Evolutionary conservation across 2,329 filamentous ascomycete genomes (phyloP).

Genomic region (Botrytis squamosa): DNA sequence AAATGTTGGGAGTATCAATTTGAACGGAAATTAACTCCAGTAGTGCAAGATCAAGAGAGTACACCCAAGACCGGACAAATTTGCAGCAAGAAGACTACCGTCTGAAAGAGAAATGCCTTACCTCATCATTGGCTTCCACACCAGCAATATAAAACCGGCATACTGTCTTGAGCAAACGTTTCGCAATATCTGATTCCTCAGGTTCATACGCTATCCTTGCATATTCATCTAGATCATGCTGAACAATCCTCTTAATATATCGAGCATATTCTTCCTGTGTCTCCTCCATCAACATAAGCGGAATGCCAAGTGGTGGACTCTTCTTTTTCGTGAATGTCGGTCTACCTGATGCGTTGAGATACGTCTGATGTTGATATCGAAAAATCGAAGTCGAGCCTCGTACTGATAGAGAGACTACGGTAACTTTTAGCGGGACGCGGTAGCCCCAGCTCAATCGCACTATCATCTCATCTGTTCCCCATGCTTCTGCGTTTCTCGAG

Average conservation of each 20-base stretch:
- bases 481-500: constrained; percentile 31
- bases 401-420: constrained; percentile 35
- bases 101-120: constrained; percentile 21
- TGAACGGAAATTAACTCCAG: neutral
- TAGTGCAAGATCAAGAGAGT: neutral
- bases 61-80: neutral
- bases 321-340: constrained; percentile 30
- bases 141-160: constrained; percentile 31
- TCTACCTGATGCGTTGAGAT: constrained; percentile 22
- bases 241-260: constrained; percentile 35
- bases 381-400: constrained; percentile 30
- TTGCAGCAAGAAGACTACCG: neutral
- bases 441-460: constrained; percentile 36
- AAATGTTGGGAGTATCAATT: neutral
- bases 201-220: constrained; percentile 31
- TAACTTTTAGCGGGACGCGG: constrained; percentile 28
- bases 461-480: constrained; percentile 32
- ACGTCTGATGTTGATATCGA: constrained; percentile 29
- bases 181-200: constrained; percentile 32
- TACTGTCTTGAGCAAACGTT: constrained; percentile 31
- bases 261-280: constrained; percentile 33
- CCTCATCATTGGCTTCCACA: constrained; percentile 31
- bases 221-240: constrained; percentile 31
- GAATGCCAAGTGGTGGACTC: constrained; percentile 37
- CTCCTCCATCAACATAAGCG: constrained; percentile 33